These are phyloP conservation scores for Russula compacta DNA, from an alignment of 768 basidiomycete genomes.

Conservation along the genomic window DNA sequence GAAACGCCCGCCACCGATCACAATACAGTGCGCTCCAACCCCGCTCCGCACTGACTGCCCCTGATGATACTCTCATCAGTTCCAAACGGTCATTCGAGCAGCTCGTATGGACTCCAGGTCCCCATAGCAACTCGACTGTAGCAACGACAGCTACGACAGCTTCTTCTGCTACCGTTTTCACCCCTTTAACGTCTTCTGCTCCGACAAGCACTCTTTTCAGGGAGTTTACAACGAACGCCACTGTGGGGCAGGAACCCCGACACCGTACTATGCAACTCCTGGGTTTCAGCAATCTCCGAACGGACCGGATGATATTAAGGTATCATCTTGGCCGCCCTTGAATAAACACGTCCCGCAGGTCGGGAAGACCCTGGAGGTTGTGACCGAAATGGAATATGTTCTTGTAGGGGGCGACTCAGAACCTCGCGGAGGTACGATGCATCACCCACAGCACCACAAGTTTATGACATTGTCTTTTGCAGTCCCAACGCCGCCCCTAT, in stretches of 20 bases:
- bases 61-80: neutral
- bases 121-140: neutral
- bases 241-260: constrained; percentile 15
- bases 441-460: neutral
- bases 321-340: constrained; percentile 7
- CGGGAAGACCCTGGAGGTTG: constrained; percentile 18
- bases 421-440: neutral
- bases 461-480: neutral
- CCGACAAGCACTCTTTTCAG: constrained; percentile 3
- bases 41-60: neutral
- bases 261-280: constrained; percentile 17
- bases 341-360: constrained; percentile 12
- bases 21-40: constrained; percentile 15
- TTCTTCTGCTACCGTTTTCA: constrained; percentile 10
- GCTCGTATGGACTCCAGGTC: constrained; percentile 17
- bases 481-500: constrained; percentile 11
- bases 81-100: constrained; percentile 18
- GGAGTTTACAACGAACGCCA: constrained; percentile 2
- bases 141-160: constrained; percentile 3
- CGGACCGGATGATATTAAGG: constrained; percentile 10
- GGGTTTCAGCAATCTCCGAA: constrained; percentile 19
- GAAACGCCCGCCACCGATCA: constrained; percentile 18
- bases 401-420: neutral
- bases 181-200: constrained; percentile 10
- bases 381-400: constrained; percentile 8